Percentiles rank a stretch among this genome's conserved stretches.
phyloP scores from a whole-genome alignment of 2,329 filamentous ascomycete genomes.

The Pestalotiopsis sp. region DNA sequence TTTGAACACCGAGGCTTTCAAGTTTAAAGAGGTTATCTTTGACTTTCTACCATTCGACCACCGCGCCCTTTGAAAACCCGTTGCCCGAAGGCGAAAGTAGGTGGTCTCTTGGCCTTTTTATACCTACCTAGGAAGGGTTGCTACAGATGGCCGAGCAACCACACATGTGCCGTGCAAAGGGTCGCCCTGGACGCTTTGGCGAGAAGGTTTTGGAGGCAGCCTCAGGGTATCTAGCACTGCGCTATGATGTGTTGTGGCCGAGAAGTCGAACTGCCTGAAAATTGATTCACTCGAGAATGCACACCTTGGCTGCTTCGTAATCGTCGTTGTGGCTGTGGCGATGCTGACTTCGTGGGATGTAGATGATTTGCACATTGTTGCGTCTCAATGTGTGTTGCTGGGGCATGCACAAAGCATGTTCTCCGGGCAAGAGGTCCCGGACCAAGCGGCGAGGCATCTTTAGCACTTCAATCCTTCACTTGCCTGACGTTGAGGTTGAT shows the following conservation, averaged over 20 bases:
- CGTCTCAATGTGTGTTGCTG: not conserved
- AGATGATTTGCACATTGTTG: no score
- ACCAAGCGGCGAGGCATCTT: not conserved
- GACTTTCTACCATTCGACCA: conserved; percentile 3
- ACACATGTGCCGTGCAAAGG: not conserved
- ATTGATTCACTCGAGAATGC: no score
- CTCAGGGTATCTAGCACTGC: not conserved
- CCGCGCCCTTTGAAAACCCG: not conserved
- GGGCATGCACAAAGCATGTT: not conserved
- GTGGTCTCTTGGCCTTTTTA: not conserved
- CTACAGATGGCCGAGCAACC: not conserved
- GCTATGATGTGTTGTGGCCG: not conserved
- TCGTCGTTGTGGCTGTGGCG: no score
- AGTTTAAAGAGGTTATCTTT: not conserved
- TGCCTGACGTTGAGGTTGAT: conserved; percentile 93
- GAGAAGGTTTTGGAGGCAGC: not conserved
- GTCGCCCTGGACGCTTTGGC: not conserved
- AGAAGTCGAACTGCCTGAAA: not conserved
- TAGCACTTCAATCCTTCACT: conserved; percentile 47
- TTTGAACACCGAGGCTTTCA: not conserved
- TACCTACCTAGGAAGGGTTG: not conserved
- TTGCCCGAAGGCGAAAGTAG: not conserved
- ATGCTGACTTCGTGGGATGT: no score
- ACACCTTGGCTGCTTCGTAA: no score
- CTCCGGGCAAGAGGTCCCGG: not conserved